Base-by-base conservation (phyloP, 495 filamentous ascomycete genomes). In the Aspergillus olivimuriae region DNA sequence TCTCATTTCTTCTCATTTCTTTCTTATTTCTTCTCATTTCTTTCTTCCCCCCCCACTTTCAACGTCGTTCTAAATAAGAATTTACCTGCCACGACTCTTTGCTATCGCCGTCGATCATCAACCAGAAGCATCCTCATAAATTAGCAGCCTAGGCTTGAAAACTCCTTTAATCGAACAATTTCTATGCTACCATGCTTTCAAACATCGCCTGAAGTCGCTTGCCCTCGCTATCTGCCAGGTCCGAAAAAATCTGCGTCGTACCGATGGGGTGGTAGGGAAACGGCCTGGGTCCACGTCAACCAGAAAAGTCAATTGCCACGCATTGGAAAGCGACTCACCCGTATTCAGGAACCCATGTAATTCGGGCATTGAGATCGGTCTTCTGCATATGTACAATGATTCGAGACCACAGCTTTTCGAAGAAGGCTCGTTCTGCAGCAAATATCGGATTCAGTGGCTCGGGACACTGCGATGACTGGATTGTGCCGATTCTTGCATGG, bases 271-370 rank as follows among this genome's bases (percentile, higher is more conserved):
- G 60, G 14, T 63, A 63, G 0, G 60, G 60, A 41, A 55, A 63
- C 14, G 60, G 60, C 15, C 60, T 63, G 39, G 3, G n/a, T n/a
- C n/a, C n/a, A n/a, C n/a, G n/a, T n/a, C n/a, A n/a, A 32, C 15
- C 14, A 33, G 8, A 15, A 2, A 37, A 37, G 14, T 2, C 6
- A 18, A 3, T 12, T 12, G n/a, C 31, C 15, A 19, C 1, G 10
- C 12, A 38, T 48, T 14, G 24, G 20, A 18, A 35, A 16, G 4
- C 2, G n/a, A 26, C 30, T 28, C 7, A 62, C 56, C 59, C 59
- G 36, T 62, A 62, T 49, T 62, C 59, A 10, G 59, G 59, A 5
- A 62, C 59, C 24, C 54, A 60, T 3, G 49, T 54, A 12, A 62
- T 49, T 2, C 21, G 39, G 19, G 44, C 2, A n/a, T 53, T 19